Evolutionary conservation across 345 rosid species (phyloP).

Genomic region (Microcos paniculata): DNA sequence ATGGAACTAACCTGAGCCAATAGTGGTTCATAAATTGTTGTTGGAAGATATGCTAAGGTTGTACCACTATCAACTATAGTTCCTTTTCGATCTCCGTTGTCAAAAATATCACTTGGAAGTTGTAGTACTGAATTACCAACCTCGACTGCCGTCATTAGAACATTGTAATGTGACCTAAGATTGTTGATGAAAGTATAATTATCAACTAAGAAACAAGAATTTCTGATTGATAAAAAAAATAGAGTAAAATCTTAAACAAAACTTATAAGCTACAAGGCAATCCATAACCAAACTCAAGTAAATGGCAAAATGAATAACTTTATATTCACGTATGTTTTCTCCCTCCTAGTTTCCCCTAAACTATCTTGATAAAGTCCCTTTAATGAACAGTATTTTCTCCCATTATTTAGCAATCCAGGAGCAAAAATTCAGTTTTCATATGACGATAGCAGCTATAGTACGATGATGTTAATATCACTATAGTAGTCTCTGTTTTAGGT

Average conservation of each 20-base stretch:
- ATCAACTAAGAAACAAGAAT: constrained; percentile 19
- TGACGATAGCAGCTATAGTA: background rate
- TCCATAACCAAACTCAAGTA: background rate
- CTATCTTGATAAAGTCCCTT: background rate
- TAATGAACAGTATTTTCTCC: background rate
- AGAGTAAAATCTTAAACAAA: constrained; percentile 7
- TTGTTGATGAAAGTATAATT: constrained; percentile 22
- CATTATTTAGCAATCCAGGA: background rate
- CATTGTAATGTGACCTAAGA: constrained; percentile 86
- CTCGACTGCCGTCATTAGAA: constrained; percentile 63
- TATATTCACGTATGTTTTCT: background rate
- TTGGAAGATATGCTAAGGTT: constrained; percentile 86
- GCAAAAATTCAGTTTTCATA: background rate
- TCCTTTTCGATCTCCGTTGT: constrained; percentile 41
- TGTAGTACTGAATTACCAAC: constrained; percentile 54
- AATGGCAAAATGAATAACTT: background rate
- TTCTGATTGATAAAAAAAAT: background rate
- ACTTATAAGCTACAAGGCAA: background rate
- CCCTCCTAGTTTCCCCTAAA: background rate
- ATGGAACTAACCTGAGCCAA: constrained; percentile 41
- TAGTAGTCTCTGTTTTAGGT: background rate
- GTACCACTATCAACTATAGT: constrained; percentile 94
- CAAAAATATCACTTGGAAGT: constrained; percentile 58
- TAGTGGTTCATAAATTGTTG: constrained; percentile 45
- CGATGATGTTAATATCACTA: background rate